Percentiles rank a stretch among this genome's conserved stretches.
These are phyloP conservation scores for Didymosphaeria variabile DNA, from an alignment of 2,329 filamentous ascomycete genomes.

Conservation along the genomic window DNA sequence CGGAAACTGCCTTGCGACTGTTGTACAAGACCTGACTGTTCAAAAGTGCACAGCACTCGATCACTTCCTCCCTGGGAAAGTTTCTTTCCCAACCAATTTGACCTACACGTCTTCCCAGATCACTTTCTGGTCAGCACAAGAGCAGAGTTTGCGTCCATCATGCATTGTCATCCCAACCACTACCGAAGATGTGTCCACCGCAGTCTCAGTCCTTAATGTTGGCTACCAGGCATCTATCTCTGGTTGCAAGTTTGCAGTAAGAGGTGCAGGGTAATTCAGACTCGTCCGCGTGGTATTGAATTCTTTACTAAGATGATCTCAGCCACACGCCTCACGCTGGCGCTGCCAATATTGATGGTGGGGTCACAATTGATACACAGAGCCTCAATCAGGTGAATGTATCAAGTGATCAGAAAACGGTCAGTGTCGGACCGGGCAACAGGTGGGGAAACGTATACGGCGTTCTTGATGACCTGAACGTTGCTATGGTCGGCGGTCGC, in stretches of 20 bases:
- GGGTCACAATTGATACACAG: conserved; percentile 40
- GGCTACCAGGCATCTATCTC: conserved; percentile 25
- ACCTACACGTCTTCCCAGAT: conserved; percentile 26
- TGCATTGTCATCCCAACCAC: conserved; percentile 35
- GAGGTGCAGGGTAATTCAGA: conserved; percentile 29
- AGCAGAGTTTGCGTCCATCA: conserved; percentile 26
- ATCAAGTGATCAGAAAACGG: conserved; percentile 26
- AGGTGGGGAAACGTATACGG: conserved; percentile 36
- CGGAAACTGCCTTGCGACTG: background rate
- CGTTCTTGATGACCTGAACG: conserved; percentile 28
- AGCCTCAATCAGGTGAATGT: conserved; percentile 34
- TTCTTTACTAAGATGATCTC: background rate
- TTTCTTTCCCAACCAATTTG: conserved; percentile 20
- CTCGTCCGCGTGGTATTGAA: background rate
- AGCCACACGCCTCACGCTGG: conserved; percentile 36
- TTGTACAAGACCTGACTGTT: background rate
- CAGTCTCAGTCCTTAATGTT: conserved; percentile 27
- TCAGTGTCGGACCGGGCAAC: conserved; percentile 33
- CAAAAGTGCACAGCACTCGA: conserved; percentile 27
- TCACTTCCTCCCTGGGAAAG: conserved; percentile 31
- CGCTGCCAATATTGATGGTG: conserved; percentile 36
- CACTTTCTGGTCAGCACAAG: conserved; percentile 32
- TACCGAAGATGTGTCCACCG: conserved; percentile 31
- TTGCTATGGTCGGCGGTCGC: conserved; percentile 36
- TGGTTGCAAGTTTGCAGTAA: conserved; percentile 31